phyloP scores from a whole-genome alignment of 805 yeast genomes.

The Barnettozyma sucrosica region DNA sequence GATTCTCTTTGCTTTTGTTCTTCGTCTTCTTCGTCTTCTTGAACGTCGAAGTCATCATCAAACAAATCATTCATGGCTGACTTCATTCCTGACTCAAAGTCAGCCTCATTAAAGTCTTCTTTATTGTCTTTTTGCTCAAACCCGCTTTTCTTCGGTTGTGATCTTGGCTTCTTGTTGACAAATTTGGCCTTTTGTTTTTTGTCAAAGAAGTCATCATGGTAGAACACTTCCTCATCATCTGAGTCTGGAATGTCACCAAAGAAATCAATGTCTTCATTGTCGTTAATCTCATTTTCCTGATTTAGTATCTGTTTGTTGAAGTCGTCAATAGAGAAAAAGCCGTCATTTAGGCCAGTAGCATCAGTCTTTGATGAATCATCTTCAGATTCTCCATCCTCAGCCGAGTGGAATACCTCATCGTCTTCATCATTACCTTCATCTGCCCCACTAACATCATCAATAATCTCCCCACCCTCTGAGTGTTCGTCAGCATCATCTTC shows the following conservation, averaged over 20 bases:
- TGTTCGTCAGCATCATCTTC: slow-evolving; percentile 6
- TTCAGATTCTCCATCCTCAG: slow-evolving; percentile 25
- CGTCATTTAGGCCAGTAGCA: slow-evolving; percentile 69
- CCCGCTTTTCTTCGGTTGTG: slow-evolving; percentile 14
- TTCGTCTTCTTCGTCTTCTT: slow-evolving; percentile 29
- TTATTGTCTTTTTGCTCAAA: slow-evolving; percentile 38
- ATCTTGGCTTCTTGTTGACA: slow-evolving; percentile 1
- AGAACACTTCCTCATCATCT: slow-evolving; percentile 38
- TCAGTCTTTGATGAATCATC: slow-evolving; percentile 41
- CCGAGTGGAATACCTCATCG: slow-evolving; percentile 23
- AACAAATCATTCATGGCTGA: slow-evolving; percentile 37
- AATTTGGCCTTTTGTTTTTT: slow-evolving; percentile 12
- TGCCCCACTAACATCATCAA: slow-evolving; percentile 14
- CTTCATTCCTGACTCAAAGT: slow-evolving; percentile 54
- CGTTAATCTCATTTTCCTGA: slow-evolving; percentile 39
- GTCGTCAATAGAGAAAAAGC: slow-evolving; percentile 77
- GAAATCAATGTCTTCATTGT: slow-evolving; percentile 45
- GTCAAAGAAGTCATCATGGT: slow-evolving; percentile 55
- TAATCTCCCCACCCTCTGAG: slow-evolving; percentile 14
- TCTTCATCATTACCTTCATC: slow-evolving; percentile 18
- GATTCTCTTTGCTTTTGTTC: slow-evolving; percentile 20
- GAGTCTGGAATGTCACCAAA: slow-evolving; percentile 47
- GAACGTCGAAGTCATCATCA: slow-evolving; percentile 42
- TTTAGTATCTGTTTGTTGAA: slow-evolving; percentile 72
- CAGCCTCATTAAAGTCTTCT: slow-evolving; percentile 52